phyloP scores from a whole-genome alignment of 768 basidiomycete species.

The Mycena pura region DNA sequence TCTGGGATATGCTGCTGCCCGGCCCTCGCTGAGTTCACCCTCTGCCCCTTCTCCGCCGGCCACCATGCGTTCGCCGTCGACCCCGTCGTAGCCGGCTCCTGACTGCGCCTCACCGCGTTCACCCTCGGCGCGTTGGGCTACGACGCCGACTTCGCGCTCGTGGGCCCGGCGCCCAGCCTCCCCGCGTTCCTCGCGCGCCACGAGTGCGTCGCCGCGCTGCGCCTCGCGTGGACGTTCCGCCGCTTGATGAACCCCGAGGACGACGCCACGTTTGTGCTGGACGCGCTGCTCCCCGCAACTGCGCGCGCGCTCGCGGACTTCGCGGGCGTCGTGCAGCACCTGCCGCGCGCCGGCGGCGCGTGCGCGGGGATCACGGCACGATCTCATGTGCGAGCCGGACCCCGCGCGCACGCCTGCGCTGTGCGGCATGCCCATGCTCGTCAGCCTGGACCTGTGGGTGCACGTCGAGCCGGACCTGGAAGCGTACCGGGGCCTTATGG shows the following conservation, averaged over 20 bases:
- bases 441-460: slow-evolving; percentile 55
- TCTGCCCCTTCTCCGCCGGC: slow-evolving; percentile 57
- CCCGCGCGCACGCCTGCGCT: slow-evolving; percentile 42
- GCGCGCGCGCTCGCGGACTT: slow-evolving; percentile 48
- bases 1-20: slow-evolving; percentile 62
- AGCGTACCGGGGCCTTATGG: slow-evolving; percentile 41
- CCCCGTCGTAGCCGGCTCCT: slow-evolving; percentile 44
- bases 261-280: slow-evolving; percentile 42
- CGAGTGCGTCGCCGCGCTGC: slow-evolving; percentile 45
- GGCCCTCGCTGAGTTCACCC: slow-evolving; percentile 54
- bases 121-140: slow-evolving; percentile 61
- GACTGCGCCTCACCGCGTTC: slow-evolving; percentile 49
- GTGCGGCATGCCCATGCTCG: slow-evolving; percentile 43
- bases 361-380: slow-evolving; percentile 41
- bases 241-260: slow-evolving; percentile 54
- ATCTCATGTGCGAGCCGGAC: slow-evolving; percentile 58
- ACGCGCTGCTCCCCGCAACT: slow-evolving; percentile 17
- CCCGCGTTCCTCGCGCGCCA: slow-evolving; percentile 51
- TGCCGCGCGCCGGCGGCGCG: slow-evolving; percentile 42
- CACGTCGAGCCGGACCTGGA: slow-evolving; percentile 45
- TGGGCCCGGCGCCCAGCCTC: slow-evolving; percentile 28
- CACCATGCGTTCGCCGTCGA: slow-evolving; percentile 51
- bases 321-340: slow-evolving; percentile 55
- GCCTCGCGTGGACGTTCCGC: slow-evolving; percentile 58
- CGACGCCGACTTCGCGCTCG: slow-evolving; percentile 50